Evolutionary conservation across 2,329 filamentous ascomycete species (phyloP).

Genomic region (Didymella pomorum): DNA sequence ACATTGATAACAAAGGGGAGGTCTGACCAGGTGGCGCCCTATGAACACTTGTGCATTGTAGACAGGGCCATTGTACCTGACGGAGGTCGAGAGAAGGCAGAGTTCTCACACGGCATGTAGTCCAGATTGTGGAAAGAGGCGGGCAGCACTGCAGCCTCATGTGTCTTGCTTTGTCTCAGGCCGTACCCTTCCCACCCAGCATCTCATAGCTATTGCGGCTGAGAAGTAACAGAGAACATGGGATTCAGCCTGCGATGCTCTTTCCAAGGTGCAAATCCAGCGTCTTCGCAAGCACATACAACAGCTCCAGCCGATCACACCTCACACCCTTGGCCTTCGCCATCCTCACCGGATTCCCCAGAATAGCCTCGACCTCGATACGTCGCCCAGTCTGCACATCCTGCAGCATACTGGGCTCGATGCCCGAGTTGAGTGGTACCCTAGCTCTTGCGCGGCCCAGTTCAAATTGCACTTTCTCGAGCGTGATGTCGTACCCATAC

Average conservation of each 20-base stretch:
- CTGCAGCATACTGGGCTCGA: conserved; percentile 61
- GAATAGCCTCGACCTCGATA: conserved; percentile 61
- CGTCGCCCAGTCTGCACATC: conserved; percentile 54
- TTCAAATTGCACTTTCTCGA: conserved; percentile 50
- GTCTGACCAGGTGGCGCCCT: background rate
- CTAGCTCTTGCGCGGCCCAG: conserved; percentile 50
- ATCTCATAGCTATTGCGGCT: background rate
- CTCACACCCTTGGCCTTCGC: conserved; percentile 52
- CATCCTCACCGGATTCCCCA: conserved; percentile 57
- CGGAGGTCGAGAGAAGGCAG: background rate
- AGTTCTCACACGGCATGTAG: background rate
- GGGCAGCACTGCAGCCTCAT: background rate
- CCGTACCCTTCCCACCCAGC: background rate
- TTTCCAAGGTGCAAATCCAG: conserved; percentile 48
- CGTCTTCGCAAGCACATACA: conserved; percentile 57
- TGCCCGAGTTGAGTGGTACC: conserved; percentile 48
- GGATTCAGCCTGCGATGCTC: background rate
- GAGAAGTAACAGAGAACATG: background rate
- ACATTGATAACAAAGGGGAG: background rate
- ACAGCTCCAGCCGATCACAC: conserved; percentile 53
- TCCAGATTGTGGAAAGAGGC: background rate
- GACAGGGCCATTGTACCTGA: background rate
- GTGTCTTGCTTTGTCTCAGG: background rate
- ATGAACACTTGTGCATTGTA: background rate
- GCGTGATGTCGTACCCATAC: conserved; percentile 51